These are phyloP conservation scores for Lasiodiplodia gonubiensis DNA, from an alignment of 2,329 filamentous ascomycete species.

Conservation along the genomic window DNA sequence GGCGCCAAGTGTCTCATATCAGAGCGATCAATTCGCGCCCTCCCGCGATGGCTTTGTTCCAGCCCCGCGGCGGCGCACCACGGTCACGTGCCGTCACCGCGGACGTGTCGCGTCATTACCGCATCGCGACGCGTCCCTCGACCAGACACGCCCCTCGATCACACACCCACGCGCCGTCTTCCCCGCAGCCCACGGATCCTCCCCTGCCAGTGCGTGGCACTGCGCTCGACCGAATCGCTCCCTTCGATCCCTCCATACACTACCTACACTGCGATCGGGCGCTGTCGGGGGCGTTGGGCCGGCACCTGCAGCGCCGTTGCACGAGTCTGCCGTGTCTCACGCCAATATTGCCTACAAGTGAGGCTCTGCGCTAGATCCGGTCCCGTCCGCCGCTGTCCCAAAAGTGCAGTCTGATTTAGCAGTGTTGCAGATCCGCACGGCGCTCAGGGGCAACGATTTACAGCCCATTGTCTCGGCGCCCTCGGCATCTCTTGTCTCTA, in stretches of 20 bases:
- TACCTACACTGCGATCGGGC: too few species aligned
- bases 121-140: background rate
- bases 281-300: too few species aligned
- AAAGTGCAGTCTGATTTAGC: background rate
- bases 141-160: background rate
- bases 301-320: background rate
- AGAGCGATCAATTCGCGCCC: too few species aligned
- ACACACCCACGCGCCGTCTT: background rate
- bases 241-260: background rate
- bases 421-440: background rate
- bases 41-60: too few species aligned
- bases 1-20: too few species aligned
- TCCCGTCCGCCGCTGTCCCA: background rate
- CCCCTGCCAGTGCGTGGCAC: background rate
- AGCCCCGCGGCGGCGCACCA: too few species aligned
- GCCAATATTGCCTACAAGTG: background rate
- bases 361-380: background rate
- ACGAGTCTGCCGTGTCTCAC: background rate
- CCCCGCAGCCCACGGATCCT: conserved; percentile 14
- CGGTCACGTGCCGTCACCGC: too few species aligned
- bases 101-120: background rate
- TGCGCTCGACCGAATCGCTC: background rate
- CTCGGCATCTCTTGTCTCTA: background rate
- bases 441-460: background rate
- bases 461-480: background rate